phyloP scores from a whole-genome alignment of 768 basidiomycete genomes.

The Leccinum ochraceum region DNA sequence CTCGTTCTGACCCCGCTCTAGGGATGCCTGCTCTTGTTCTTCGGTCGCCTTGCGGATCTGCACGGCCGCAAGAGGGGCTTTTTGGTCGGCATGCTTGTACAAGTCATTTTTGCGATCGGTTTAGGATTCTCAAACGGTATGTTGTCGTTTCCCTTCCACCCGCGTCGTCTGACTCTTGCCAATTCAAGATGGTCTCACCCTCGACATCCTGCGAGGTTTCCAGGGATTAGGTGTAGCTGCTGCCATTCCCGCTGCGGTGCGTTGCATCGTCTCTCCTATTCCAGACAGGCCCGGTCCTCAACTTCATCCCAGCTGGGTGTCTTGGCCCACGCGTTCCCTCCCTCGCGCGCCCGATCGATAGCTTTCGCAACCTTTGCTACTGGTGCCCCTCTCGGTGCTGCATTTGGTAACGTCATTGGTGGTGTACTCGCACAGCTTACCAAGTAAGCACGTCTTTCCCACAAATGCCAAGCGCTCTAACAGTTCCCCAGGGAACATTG shows the following conservation, averaged over 20 bases:
- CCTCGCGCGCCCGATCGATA: constrained; percentile 61
- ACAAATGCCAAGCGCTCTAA: neutral
- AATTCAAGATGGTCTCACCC: constrained; percentile 49
- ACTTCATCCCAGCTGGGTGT: constrained; percentile 61
- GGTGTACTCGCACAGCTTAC: constrained; percentile 64
- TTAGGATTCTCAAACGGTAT: constrained; percentile 64
- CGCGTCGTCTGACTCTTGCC: constrained; percentile 11
- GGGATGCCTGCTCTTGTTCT: constrained; percentile 78
- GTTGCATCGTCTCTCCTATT: constrained; percentile 16
- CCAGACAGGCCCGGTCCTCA: constrained; percentile 1
- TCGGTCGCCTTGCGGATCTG: constrained; percentile 78
- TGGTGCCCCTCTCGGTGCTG: constrained; percentile 81
- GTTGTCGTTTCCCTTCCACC: neutral
- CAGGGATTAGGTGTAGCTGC: constrained; percentile 84
- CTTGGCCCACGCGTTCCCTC: constrained; percentile 76
- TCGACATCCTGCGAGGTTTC: constrained; percentile 75
- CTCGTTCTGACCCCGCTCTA: constrained; percentile 29
- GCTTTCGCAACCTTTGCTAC: constrained; percentile 86
- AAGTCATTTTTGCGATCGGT: constrained; percentile 59
- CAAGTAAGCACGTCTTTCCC: constrained; percentile 26
- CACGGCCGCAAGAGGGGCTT: constrained; percentile 75
- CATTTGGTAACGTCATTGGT: constrained; percentile 67
- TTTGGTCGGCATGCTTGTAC: constrained; percentile 54
- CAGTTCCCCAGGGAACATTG: constrained; percentile 47
- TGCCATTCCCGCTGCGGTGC: constrained; percentile 69